Evolutionary conservation across 495 filamentous ascomycete species (phyloP), one percentile per base, ranked within the genome.

Genomic region (Trichocladium uniseriatum): DNA sequence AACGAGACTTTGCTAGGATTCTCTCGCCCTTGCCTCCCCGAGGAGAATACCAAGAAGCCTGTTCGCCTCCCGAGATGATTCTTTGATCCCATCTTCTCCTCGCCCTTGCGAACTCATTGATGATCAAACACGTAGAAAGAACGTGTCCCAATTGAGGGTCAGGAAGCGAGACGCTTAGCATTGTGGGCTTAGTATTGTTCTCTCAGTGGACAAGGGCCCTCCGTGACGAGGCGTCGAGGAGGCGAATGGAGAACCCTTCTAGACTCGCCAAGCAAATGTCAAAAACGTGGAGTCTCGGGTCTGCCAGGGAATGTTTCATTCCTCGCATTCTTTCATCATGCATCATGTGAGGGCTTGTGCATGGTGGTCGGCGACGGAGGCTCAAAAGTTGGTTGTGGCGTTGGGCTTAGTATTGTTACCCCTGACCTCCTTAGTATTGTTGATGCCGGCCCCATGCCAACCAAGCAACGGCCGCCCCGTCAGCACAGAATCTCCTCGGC

Each of bases 181-280:
- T 62, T 62, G 55, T 64, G 20, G 27, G 37, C 51, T 58, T 64
- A 46, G 45, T 59, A 61, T 65, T 61, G 56, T 64, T 9, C 51
- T 48, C 38, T 19, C 11, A 15, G 14, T 9, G 31, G 31, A 49
- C 50, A 57, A 54, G 42, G 48, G 10, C 11, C 7, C n/a, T n/a
- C n/a, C n/a, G n/a, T n/a, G n/a, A n/a, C 24, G 15, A 6, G 16
- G 41, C 2, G 22, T 13, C 34, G 35, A 16, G 24, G 32, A 22
- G n/a, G 38, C 19, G 39, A 24, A 38, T 13, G 7, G 9, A 10
- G 34, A 32, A 49, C 20, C 34, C 20, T 43, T 40, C 35, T 40
- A 15, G 19, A 21, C 38, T 21, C 34, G 18, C 34, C 9, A n/a
- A 18, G 32, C 3, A 36, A 45, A 37, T 10, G 35, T 13, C 18